Conservation (phyloP, 1,284 basidiomycete species). For the Anthracocystis setariae region DNA sequence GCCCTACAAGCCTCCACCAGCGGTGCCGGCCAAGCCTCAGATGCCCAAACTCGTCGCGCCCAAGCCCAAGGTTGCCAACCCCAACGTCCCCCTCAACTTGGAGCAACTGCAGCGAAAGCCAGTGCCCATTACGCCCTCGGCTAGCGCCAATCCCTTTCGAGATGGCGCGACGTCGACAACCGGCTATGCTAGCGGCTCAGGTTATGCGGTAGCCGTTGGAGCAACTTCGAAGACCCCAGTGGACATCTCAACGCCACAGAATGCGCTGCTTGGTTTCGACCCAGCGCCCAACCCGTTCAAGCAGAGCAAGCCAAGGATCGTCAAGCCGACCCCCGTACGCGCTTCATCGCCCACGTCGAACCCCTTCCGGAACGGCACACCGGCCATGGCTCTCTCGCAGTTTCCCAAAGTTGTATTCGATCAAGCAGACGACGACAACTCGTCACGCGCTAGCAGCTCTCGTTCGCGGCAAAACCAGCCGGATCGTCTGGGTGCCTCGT, state of each 20-base stretch:
- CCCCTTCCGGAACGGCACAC: constrained; percentile 49
- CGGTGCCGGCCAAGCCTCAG: constrained; percentile 51
- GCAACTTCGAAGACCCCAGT: constrained; percentile 29
- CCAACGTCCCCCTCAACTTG: constrained; percentile 40
- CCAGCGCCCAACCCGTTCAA: constrained; percentile 63
- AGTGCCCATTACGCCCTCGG: constrained; percentile 26
- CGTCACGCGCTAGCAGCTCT: constrained; percentile 42
- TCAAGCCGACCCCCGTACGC: constrained; percentile 61
- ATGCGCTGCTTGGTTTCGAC: constrained; percentile 56
- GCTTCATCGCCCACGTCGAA: constrained; percentile 53
- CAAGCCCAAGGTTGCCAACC: constrained; percentile 43
- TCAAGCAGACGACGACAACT: constrained; percentile 30
- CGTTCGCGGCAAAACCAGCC: constrained; percentile 34
- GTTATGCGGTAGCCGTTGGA: constrained; percentile 38
- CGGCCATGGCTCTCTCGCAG: constrained; percentile 34
- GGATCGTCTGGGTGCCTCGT: constrained; percentile 41
- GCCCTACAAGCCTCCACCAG: constrained; percentile 32
- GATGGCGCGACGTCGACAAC: constrained; percentile 32
- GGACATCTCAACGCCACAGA: constrained; percentile 33
- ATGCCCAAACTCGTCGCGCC: constrained; percentile 49
- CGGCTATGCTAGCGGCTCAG: constrained; percentile 30
- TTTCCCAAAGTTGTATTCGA: constrained; percentile 48
- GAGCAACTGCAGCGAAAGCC: constrained; percentile 38
- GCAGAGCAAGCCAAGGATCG: constrained; percentile 61
- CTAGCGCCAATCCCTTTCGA: constrained; percentile 47